phyloP scores from a whole-genome alignment of 371 early-diverging fungal species.

The Apophysomyces sp. region DNA sequence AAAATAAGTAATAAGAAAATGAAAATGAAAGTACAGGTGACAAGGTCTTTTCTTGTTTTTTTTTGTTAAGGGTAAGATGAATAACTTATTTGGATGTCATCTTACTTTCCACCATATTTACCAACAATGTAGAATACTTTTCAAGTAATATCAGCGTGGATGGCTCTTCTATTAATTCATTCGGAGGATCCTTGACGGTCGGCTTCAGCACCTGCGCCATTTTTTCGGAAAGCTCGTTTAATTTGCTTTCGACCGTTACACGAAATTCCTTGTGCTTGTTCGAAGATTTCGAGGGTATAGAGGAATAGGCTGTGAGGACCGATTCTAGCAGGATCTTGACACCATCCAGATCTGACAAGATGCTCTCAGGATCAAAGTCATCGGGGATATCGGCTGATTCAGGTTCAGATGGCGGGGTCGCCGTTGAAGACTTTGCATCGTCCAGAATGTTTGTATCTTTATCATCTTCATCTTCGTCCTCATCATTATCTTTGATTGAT shows the following conservation, averaged over 20 bases:
- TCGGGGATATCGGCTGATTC: not conserved
- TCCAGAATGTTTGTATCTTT: not conserved
- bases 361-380: not conserved
- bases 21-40: too few relatives aligned
- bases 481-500: not conserved
- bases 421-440: not conserved
- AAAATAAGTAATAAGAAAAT: not conserved
- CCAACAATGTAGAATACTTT: constrained; percentile 17
- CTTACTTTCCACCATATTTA: constrained; percentile 21
- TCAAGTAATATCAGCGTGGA: constrained; percentile 14
- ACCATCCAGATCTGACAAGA: constrained; percentile 33
- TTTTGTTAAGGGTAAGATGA: too few relatives aligned
- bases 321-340: constrained; percentile 29
- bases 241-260: not conserved
- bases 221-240: not conserved
- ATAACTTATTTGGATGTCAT: too few relatives aligned
- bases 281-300: not conserved
- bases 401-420: not conserved
- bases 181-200: not conserved
- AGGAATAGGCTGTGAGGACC: constrained; percentile 20
- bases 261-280: not conserved
- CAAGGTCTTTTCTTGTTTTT: too few relatives aligned
- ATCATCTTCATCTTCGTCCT: not conserved
- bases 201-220: not conserved
- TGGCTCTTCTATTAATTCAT: not conserved